Evolutionary conservation across 805 yeast species (phyloP), one percentile per base, ranked within the genome.

Genomic region (Sugiyamaella floridensis): DNA sequence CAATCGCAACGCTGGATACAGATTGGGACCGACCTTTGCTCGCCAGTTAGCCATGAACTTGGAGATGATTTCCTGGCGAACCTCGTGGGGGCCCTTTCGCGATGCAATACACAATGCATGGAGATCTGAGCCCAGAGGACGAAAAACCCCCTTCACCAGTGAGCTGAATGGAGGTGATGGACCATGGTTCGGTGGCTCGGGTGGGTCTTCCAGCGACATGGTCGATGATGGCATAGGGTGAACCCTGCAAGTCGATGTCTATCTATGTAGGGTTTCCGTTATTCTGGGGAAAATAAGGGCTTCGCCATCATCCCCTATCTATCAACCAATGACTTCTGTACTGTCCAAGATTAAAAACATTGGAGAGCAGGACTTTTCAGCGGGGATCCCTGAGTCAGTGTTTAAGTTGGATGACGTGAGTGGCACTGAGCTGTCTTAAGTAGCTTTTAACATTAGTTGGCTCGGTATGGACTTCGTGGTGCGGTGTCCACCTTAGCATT

Each of bases 1-100:
- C 47, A 89, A 71, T 32, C 81, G 70, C 14, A 86, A 72, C 1
- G 83, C 83, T 0, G 92, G 90, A 59, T 76, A 82, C 2, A 89
- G 74, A 64, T 89, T 77, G 15, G 73, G 66, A 0, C 89, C 89
- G 0, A 83, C 82, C 1, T 73, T 67, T 14, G 58, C 59, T 40
- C 81, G 66, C 85, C 86, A 84, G 40, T 71, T 63, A 4, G 63
- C 62, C 29, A 81, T 68, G 60, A 81, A 84, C 15, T 59, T 56
- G 0, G 60, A 52, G 2, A 79, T 66, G 0, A 70, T 57, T 18
- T 66, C 46, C 8, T 58, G 53, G 32, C 64, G 62, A 6, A 71
- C 55, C 48, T 51, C 59, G 51, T 49, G 41, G 26, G 58, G 48
- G 47, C 51, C 37, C 50, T 47, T 44, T 37, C 57, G 40, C 22